Conservation (phyloP, 495 filamentous ascomycete genomes). For the Friedmanniomyces endolithicus region DNA sequence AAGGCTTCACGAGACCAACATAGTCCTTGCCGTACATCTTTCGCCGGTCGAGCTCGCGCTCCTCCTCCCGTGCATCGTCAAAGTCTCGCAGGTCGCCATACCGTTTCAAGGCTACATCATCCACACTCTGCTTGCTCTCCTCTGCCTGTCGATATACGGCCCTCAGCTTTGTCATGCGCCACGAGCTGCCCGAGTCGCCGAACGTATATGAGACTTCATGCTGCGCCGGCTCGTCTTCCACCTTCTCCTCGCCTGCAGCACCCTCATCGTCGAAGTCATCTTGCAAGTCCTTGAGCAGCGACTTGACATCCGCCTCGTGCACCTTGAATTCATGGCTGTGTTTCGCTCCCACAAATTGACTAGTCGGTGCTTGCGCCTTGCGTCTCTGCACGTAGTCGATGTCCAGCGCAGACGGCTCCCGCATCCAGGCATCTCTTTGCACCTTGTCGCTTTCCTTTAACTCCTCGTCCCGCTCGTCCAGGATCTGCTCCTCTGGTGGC, state of each 20-base stretch:
- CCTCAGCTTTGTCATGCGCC: constrained; percentile 91
- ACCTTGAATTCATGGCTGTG: constrained; percentile 64
- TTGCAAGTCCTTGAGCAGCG: constrained; percentile 49
- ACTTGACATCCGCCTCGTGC: constrained; percentile 71
- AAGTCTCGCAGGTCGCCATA: constrained; percentile 75
- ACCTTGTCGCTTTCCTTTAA: constrained; percentile 23
- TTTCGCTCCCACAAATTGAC: constrained; percentile 33
- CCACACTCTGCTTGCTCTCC: constrained; percentile 54
- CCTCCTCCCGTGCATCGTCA: constrained; percentile 89
- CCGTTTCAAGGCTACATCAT: constrained; percentile 68
- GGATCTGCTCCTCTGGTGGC: constrained; percentile 31
- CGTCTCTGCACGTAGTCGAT: constrained; percentile 71
- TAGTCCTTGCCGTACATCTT: constrained; percentile 77
- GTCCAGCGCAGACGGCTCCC: constrained; percentile 65
- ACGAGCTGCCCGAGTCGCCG: constrained; percentile 78
- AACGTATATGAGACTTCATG: constrained; percentile 72
- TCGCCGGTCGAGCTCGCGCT: constrained; percentile 78
- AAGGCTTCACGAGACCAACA: constrained; percentile 76
- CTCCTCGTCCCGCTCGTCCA: constrained; percentile 22
- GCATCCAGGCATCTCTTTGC: constrained; percentile 87
- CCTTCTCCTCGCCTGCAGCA: constrained; percentile 1
- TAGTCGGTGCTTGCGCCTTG: constrained; percentile 38
- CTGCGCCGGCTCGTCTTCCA: constrained; percentile 42
- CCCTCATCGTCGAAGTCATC: constrained; percentile 18
- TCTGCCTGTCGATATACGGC: constrained; percentile 71